Conservation (phyloP, 2,329 filamentous ascomycete species). For the Magnaporthiopsis poae region DNA sequence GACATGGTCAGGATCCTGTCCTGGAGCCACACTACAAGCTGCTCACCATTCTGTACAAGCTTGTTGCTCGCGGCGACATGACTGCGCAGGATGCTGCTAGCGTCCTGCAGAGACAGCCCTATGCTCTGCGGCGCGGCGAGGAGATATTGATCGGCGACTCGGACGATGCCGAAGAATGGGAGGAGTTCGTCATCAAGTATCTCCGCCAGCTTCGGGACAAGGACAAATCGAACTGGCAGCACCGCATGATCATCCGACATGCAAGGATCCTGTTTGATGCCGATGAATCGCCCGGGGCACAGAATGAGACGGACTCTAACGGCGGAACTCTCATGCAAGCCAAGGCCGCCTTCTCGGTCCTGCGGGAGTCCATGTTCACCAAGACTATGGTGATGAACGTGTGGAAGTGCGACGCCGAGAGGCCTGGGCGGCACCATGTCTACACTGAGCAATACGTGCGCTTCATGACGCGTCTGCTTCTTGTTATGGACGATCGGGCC, state of each 20-base stretch:
- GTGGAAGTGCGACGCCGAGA: constrained; percentile 85
- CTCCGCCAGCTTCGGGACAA: constrained; percentile 50
- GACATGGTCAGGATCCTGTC: constrained; percentile 60
- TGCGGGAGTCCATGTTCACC: constrained; percentile 66
- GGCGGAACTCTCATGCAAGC: constrained; percentile 51
- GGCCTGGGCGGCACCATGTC: constrained; percentile 76
- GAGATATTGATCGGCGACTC: constrained; percentile 41
- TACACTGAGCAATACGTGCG: constrained; percentile 80
- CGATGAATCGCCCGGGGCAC: constrained; percentile 18
- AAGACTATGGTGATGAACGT: constrained; percentile 93
- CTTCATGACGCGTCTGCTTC: constrained; percentile 68
- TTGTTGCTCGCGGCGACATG: constrained; percentile 50
- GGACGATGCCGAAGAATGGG: constrained; percentile 46
- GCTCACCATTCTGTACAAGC: constrained; percentile 69
- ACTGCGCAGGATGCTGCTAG: constrained; percentile 37
- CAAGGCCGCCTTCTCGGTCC: constrained; percentile 68
- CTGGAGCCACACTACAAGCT: constrained; percentile 91
- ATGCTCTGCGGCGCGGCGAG: constrained; percentile 38
- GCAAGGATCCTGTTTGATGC: constrained; percentile 45
- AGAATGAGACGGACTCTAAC: constrained; percentile 38
- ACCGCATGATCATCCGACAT: constrained; percentile 75
- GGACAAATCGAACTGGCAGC: constrained; percentile 92
- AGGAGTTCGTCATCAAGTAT: constrained; percentile 43
- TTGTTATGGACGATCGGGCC: constrained; percentile 62
- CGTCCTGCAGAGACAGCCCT: constrained; percentile 47